Base-by-base conservation (phyloP, 108 stramenopile species). In the Cyclostephanos invisitatus region DNA sequence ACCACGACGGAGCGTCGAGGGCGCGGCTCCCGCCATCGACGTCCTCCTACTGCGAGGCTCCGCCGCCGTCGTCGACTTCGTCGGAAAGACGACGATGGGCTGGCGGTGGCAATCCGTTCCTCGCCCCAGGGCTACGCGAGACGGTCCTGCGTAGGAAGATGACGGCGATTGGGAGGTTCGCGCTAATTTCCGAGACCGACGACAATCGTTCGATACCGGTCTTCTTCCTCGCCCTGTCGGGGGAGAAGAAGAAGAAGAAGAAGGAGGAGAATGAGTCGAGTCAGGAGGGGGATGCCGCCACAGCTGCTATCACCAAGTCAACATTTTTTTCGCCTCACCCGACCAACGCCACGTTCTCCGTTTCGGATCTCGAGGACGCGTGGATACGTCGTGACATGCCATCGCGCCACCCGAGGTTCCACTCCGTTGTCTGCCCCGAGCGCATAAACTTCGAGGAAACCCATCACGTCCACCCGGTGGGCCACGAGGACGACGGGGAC, bases 161-260 rank as follows among this genome's bases (percentile, higher is more conserved):
- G 89, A 92, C 94, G 25, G 87, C 84, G 24, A 85, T 95, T 36
- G 94, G 94, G 28, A 73, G 90, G 38, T 93, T 95, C 66, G 87
- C 89, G 12, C 46, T 89, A 12, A 55, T 85, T 53, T 88, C 89
- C 3, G 84, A 91, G 69, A 89, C 94, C 2, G 29, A 24, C 1
- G 29, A 56, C 22, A 95, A 95, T 79, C 91, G 84, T 6, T 86
- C 84, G 22, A 75, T 92, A 32, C 86, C 87, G 7, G 79, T 86
- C 5, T 79, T 95, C 44, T 83, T 95, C 68, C 68, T 95, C 46
- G 83, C 86, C 11, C 57, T 95, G 46, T 76, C 81, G 12, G 88
- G 87, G 7, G 73, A 82, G 17, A 80, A 69, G 29, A 65, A 46
- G 38, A 62, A 29, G 5, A 67, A 11, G 37, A 35, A 54, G 54